These are phyloP conservation scores for Beauveria varroae DNA, from an alignment of 2,329 filamentous ascomycete species.

Conservation along the genomic window DNA sequence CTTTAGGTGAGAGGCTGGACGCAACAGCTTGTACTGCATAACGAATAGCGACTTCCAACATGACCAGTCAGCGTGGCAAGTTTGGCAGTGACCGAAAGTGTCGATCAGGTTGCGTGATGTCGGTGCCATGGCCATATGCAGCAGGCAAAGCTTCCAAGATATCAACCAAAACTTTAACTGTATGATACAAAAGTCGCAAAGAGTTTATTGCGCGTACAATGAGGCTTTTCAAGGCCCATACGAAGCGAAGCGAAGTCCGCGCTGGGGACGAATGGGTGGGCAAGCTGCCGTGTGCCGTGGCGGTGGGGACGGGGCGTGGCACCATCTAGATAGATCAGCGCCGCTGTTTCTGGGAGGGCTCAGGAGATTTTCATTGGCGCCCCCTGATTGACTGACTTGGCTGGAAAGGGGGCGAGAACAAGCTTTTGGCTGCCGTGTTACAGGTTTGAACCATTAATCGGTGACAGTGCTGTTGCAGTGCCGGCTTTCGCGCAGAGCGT, in stretches of 20 bases:
- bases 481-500: background rate
- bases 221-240: background rate
- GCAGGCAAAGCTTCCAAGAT: background rate
- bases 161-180: background rate
- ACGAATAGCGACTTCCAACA: no score
- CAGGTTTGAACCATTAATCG: background rate
- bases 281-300: background rate
- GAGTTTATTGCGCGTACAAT: background rate
- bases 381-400: no score
- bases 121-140: background rate
- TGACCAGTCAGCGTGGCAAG: no score
- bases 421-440: background rate
- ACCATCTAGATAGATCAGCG: constrained; percentile 4
- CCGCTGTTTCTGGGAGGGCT: background rate
- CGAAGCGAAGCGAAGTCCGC: background rate
- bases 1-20: no score
- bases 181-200: no score
- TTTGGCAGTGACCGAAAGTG: no score
- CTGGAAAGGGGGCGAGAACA: background rate
- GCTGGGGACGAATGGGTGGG: background rate
- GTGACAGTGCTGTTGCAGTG: background rate
- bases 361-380: background rate
- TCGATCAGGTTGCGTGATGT: background rate
- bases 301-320: background rate
- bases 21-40: background rate